Percentiles rank a stretch among this genome's conserved stretches.
Conservation (phyloP, 2,329 filamentous ascomycete species). For the Camillea tinctor region DNA sequence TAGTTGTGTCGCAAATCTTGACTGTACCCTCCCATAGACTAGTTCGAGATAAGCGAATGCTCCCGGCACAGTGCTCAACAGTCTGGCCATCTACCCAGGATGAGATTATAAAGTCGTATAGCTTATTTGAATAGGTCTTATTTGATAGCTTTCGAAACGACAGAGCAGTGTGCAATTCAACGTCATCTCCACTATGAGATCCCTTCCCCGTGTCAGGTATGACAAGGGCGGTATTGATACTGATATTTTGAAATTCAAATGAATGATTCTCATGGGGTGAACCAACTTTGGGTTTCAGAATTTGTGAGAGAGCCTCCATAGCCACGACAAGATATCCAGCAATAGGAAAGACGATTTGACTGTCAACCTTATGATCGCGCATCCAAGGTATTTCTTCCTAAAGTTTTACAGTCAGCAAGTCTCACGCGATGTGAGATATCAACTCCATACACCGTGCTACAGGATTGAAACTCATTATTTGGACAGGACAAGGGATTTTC, state of each 20-base stretch:
- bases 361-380: constrained; percentile 18
- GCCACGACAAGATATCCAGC: constrained; percentile 19
- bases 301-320: constrained; percentile 17
- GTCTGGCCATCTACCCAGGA: background rate
- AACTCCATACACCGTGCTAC: no score
- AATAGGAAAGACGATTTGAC: constrained; percentile 18
- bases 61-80: background rate
- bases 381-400: constrained; percentile 21
- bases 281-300: background rate
- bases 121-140: background rate
- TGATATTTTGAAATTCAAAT: constrained; percentile 9
- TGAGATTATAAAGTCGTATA: background rate
- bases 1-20: background rate
- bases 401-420: no score
- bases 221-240: constrained; percentile 4
- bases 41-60: background rate
- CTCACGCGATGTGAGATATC: no score
- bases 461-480: no score
- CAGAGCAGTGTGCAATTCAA: constrained; percentile 13
- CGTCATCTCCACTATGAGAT: background rate
- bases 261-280: background rate
- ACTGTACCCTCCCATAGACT: background rate
- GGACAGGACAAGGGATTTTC: no score
- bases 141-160: background rate
- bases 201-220: background rate